phyloP scores from a whole-genome alignment of 2,329 filamentous ascomycete species.

The Aphanocladium album region DNA sequence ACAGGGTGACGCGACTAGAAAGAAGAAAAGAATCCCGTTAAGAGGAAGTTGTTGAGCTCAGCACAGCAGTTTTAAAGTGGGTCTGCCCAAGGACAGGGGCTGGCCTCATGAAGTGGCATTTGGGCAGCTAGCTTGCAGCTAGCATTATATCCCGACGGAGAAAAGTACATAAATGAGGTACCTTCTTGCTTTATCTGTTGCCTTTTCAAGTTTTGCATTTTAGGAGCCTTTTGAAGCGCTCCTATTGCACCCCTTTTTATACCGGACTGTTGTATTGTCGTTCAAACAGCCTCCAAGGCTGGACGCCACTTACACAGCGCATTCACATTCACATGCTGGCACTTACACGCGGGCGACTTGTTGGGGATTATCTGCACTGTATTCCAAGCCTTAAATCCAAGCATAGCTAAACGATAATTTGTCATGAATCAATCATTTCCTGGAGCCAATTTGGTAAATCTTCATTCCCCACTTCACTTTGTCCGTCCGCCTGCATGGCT shows the following conservation, averaged over 20 bases:
- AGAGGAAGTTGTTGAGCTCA: slow-evolving; percentile 9
- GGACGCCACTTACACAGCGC: background rate
- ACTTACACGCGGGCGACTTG: background rate
- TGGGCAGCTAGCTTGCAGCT: too few species aligned
- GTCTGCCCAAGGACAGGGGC: background rate
- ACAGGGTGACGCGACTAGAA: background rate
- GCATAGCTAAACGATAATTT: background rate
- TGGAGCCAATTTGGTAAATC: slow-evolving; percentile 5
- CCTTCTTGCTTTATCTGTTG: too few species aligned
- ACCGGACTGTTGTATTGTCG: background rate
- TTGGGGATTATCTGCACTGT: background rate
- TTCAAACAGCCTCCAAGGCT: background rate
- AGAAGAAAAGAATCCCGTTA: background rate
- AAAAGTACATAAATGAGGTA: too few species aligned
- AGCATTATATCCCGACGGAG: too few species aligned
- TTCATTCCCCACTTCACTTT: background rate
- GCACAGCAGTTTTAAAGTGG: slow-evolving; percentile 11
- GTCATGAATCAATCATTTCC: background rate
- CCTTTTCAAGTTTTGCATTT: too few species aligned
- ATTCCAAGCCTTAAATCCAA: background rate
- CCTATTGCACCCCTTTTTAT: too few species aligned
- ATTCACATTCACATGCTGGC: background rate
- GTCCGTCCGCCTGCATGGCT: background rate
- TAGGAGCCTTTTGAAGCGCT: too few species aligned
- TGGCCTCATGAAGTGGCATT: too few species aligned